These are phyloP conservation scores for Boletus sp. DNA, from an alignment of 768 basidiomycete species.

Conservation along the genomic window DNA sequence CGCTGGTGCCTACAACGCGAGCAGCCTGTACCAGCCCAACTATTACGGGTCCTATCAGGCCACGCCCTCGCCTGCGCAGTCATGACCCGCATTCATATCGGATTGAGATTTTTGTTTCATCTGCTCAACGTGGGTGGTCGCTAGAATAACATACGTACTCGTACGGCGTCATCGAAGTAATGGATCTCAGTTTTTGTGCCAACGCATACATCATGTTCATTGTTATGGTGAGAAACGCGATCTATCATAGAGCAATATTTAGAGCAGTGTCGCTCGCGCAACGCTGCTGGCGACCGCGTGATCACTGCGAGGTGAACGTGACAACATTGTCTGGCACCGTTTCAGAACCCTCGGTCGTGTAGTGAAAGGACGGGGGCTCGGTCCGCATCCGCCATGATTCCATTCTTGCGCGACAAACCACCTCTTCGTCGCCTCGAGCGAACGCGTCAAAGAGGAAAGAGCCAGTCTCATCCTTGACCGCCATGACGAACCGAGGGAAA, in stretches of 20 bases:
- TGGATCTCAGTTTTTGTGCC: background rate
- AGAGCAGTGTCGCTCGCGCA: too few species aligned
- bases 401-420: constrained; percentile 31
- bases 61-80: constrained; percentile 32
- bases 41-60: constrained; percentile 35
- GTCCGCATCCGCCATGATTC: constrained; percentile 6
- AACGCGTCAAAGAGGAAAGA: constrained; percentile 27
- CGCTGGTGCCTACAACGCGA: constrained; percentile 16
- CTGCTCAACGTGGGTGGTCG: background rate
- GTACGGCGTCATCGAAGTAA: constrained; percentile 18
- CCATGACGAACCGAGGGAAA: constrained; percentile 10
- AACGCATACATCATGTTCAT: background rate
- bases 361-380: background rate
- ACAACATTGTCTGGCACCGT: constrained; percentile 21
- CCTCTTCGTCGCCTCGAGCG: constrained; percentile 29
- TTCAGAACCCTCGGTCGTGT: constrained; percentile 2
- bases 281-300: background rate
- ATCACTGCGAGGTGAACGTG: background rate
- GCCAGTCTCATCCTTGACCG: constrained; percentile 12
- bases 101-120: background rate
- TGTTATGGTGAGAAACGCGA: too few species aligned
- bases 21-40: constrained; percentile 27
- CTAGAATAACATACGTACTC: constrained; percentile 23
- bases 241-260: too few species aligned
- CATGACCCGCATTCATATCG: constrained; percentile 7